These are phyloP conservation scores for Cyberlindnera sargentensis DNA, from an alignment of 805 yeast genomes.

Conservation along the genomic window DNA sequence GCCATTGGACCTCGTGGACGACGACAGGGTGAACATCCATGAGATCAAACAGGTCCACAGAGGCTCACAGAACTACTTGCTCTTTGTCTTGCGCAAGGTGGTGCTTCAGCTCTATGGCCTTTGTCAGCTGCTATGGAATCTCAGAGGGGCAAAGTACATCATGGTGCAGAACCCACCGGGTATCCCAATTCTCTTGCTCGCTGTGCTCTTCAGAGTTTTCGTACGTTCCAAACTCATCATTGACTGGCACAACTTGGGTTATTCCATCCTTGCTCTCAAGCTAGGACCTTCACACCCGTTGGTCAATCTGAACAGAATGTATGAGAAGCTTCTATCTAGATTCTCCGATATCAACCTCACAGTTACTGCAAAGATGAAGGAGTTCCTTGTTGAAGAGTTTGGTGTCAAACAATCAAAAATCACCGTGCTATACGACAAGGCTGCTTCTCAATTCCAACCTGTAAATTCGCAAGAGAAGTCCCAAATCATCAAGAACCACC, in stretches of 20 bases:
- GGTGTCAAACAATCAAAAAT: constrained; percentile 42
- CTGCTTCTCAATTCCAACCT: constrained; percentile 63
- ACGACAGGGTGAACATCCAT: constrained; percentile 44
- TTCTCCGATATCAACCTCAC: constrained; percentile 69
- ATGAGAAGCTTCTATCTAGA: constrained; percentile 58
- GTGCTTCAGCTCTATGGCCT: constrained; percentile 45
- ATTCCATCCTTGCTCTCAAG: constrained; percentile 67
- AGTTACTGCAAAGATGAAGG: constrained; percentile 71
- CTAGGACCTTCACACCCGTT: constrained; percentile 47
- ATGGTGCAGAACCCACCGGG: constrained; percentile 91
- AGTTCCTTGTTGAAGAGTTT: constrained; percentile 50
- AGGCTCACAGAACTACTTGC: constrained; percentile 40
- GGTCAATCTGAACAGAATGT: constrained; percentile 49
- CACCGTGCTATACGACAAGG: constrained; percentile 77
- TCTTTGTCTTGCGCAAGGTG: constrained; percentile 56
- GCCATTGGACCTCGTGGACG: constrained; percentile 43
- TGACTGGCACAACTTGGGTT: constrained; percentile 97
- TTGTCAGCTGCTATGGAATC: constrained; percentile 38
- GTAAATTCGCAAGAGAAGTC: constrained; percentile 15
- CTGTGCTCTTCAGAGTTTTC: constrained; percentile 45
- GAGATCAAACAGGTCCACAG: constrained; percentile 37
- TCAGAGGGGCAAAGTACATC: constrained; percentile 60
- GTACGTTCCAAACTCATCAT: constrained; percentile 60
- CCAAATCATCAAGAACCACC: constrained; percentile 30
- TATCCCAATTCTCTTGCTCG: constrained; percentile 68